Percentiles rank a stretch among this genome's conserved stretches.
Conservation (phyloP, 805 yeast genomes). For the Ogataea thermomethanolica region DNA sequence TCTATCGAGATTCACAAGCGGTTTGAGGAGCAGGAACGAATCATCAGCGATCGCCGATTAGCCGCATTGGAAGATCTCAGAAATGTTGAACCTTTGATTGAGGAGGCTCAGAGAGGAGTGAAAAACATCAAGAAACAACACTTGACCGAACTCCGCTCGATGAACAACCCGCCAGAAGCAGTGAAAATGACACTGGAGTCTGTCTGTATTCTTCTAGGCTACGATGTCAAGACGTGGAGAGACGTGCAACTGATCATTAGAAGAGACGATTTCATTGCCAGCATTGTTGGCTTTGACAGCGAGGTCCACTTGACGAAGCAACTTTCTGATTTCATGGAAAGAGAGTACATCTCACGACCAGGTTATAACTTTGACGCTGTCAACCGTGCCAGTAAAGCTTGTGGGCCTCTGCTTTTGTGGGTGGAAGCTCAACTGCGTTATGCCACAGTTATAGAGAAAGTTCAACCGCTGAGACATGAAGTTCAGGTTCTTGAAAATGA, state of each 20-base stretch:
- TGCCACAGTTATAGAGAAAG: constrained; percentile 60
- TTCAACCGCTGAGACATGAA: constrained; percentile 73
- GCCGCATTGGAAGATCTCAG: constrained; percentile 63
- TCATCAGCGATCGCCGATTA: constrained; percentile 50
- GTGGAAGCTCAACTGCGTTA: constrained; percentile 85
- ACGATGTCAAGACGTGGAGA: constrained; percentile 64
- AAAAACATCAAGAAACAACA: constrained; percentile 90
- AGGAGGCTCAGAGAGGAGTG: constrained; percentile 86
- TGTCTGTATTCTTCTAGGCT: constrained; percentile 80
- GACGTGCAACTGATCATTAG: constrained; percentile 80
- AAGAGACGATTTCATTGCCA: constrained; percentile 81
- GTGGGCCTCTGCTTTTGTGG: constrained; percentile 91
- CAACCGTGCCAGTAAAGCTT: constrained; percentile 87
- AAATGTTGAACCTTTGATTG: constrained; percentile 77
- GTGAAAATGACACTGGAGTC: constrained; percentile 84
- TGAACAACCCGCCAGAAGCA: constrained; percentile 87
- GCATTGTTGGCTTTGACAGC: constrained; percentile 71
- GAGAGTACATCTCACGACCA: constrained; percentile 54
- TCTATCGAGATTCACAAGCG: constrained; percentile 73
- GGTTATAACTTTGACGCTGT: constrained; percentile 72
- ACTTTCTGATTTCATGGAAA: constrained; percentile 54
- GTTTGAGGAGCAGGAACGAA: constrained; percentile 61
- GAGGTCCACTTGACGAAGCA: constrained; percentile 52
- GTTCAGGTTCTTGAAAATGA: constrained; percentile 56
- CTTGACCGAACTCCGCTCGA: constrained; percentile 80